Evolutionary conservation across 106 monocot species (phyloP).

Genomic region (Dendrobium catenatum): DNA sequence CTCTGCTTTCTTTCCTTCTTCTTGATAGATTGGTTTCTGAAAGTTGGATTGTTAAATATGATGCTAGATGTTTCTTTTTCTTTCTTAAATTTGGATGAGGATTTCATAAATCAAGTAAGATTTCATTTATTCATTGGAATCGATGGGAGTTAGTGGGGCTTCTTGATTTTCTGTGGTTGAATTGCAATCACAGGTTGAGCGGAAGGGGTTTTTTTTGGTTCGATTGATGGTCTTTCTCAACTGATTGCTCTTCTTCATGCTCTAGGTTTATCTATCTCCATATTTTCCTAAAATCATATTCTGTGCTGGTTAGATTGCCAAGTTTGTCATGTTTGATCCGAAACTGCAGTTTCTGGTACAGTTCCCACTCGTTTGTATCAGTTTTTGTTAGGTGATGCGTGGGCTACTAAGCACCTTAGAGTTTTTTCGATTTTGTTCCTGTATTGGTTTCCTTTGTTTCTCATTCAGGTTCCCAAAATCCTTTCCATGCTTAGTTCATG

Average conservation of each 20-base stretch:
- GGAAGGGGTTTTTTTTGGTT: not conserved
- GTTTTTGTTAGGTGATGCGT: not conserved
- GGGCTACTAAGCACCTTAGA: not conserved
- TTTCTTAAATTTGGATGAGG: not conserved
- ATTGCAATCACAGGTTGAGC: not conserved
- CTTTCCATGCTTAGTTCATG: not conserved
- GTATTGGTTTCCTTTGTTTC: not conserved
- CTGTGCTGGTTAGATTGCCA: not conserved
- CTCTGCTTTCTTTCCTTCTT: not conserved
- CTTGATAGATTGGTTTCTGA: not conserved
- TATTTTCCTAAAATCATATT: not conserved
- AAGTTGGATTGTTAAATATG: no score
- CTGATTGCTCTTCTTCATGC: not conserved
- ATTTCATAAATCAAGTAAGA: not conserved
- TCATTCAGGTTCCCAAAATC: not conserved
- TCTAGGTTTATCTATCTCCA: not conserved
- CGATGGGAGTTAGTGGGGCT: not conserved
- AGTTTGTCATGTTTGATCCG: not conserved
- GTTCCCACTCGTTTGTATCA: not conserved
- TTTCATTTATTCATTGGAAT: constrained; percentile 6
- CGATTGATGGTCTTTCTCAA: not conserved
- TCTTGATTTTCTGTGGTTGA: not conserved
- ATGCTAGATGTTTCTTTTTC: not conserved
- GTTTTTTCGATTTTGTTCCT: not conserved
- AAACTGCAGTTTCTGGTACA: not conserved